A percentile compares a stretch with the other conserved stretches of the same genome.
These are phyloP conservation scores for Metschnikowia kunwiensis DNA, from an alignment of 805 yeast genomes.

Conservation along the genomic window DNA sequence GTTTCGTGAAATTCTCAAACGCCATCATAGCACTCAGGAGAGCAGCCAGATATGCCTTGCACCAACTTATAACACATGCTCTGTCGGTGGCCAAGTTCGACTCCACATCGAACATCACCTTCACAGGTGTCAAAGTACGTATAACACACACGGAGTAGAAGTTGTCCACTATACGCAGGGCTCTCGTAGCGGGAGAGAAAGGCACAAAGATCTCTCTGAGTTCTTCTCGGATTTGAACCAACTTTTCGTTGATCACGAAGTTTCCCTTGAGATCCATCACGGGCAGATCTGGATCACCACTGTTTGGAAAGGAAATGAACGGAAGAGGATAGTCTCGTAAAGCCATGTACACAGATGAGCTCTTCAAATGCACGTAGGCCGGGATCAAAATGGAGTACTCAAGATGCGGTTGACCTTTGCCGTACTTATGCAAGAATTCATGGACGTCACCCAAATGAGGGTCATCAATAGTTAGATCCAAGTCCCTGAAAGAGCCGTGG, in stretches of 20 bases:
- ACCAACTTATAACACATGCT: slow-evolving; percentile 59
- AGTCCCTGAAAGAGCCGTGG: slow-evolving; percentile 28
- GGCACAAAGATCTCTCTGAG: slow-evolving; percentile 52
- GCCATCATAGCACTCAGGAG: slow-evolving; percentile 47
- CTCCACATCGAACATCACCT: slow-evolving; percentile 49
- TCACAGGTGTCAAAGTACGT: slow-evolving; percentile 63
- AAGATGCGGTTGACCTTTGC: slow-evolving; percentile 52
- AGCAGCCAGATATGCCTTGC: slow-evolving; percentile 61
- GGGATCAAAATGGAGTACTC: slow-evolving; percentile 56
- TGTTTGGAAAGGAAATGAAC: slow-evolving; percentile 46
- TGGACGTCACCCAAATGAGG: slow-evolving; percentile 35
- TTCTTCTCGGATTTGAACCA: slow-evolving; percentile 42
- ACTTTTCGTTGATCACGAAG: slow-evolving; percentile 56
- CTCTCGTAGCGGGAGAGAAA: slow-evolving; percentile 48
- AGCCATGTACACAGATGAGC: slow-evolving; percentile 16
- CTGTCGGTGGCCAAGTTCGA: slow-evolving; percentile 43
- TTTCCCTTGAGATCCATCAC: slow-evolving; percentile 40
- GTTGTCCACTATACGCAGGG: slow-evolving; percentile 32
- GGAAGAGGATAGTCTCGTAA: slow-evolving; percentile 42
- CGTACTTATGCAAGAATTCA: slow-evolving; percentile 32
- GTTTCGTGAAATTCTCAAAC: slow-evolving; percentile 45
- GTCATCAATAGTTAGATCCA: slow-evolving; percentile 29
- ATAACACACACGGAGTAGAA: slow-evolving; percentile 57
- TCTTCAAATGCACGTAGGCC: slow-evolving; percentile 38
- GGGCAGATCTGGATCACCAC: slow-evolving; percentile 22